Evolutionary conservation across 2,329 filamentous ascomycete species (phyloP), one percentile per base, ranked within the genome.

Genomic region (Claviceps africana): DNA sequence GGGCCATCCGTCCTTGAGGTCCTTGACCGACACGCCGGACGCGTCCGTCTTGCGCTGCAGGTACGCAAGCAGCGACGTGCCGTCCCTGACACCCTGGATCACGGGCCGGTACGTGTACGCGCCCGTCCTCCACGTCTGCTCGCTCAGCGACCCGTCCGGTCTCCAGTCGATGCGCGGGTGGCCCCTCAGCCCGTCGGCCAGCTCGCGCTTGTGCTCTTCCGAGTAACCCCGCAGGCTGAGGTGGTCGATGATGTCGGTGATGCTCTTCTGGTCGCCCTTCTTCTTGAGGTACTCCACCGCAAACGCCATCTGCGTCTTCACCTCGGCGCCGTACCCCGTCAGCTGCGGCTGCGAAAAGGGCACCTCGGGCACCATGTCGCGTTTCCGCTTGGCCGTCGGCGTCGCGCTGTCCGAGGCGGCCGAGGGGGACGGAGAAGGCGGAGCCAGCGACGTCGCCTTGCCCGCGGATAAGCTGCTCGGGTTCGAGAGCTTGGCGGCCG

Each of bases 1-100:
- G 25, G 85, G 82, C 93, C 93, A 98, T 56, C 93, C 93, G 65
- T 98, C 93, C 69, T 95, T 95, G 56, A 98, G 78, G 61, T 96
- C 89, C 66, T 88, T 89, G 56, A 97, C 88, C 39, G 77, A 77
- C 51, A 97, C 79, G 13, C 88, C 88, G 57, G 85, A 82, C 1
- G 88, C 86, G 54, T 89, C 89, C 50, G 80, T 81, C 68, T 90
- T 89, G 51, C 77, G 76, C 69, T 95, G 89, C 33, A 98, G 78
- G 64, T 88, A 85, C 52, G 78, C 79, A 51, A 95, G 80, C 51
- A 98, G 78, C 60, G 89, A 82, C 40, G 85, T 82, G 54, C 83
- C 81, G 61, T 81, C 83, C 60, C 81, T 83, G 55, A 98, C 91
- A 56, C 86, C 83, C 3, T 76, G 75, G 65, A 95, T 88, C 60